Base-by-base conservation (phyloP, 129 eudicot genomes). In the Oenanthe sinensis region DNA sequence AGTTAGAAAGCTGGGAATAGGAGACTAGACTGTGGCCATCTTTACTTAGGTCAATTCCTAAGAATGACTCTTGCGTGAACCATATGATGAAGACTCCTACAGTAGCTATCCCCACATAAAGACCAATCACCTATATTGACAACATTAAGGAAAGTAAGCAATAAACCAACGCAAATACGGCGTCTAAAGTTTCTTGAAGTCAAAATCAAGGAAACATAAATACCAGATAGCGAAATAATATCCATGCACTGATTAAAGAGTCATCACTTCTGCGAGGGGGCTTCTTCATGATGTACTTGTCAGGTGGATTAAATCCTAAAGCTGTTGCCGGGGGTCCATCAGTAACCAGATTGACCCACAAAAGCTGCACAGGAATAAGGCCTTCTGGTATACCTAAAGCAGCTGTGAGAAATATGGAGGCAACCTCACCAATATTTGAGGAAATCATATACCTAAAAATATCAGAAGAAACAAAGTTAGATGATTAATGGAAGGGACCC, bases 21-120 rank as follows among this genome's bases (percentile, higher is more conserved):
- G 72, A 30, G 72, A 67, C 72, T 26, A 67, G 72, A 67, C 72
- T 67, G 72, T 67, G 72, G 72, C 72, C 72, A 67, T 67, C 72
- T 67, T 14, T 67, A 14, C 72, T 67, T 5, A 67, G 17, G 22
- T 67, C 72, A 30, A 67, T 67, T 67, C 72, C 72, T 15, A 67
- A 67, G 42, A 67, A 67, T 14, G 72, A 67, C 22, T 15, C 72
- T 15, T 67, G 72, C 7, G 72, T 67, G 43, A 67, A 67, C 72
- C 72, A 67, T 67, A 67, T 67, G 72, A 67, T 67, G 10, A 67
- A 67, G 20, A 67, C 72, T 33, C 72, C 72, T 67, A 67, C 72
- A 16, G 72, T 67, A 67, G 72, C 72, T 67, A 67, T 67, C 8
- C 72, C 72, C 19, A 67, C 72, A 67, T 67, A 67, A 33, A 67